Base-by-base conservation (phyloP, 306 rosid species). In the Vigna mungo region DNA sequence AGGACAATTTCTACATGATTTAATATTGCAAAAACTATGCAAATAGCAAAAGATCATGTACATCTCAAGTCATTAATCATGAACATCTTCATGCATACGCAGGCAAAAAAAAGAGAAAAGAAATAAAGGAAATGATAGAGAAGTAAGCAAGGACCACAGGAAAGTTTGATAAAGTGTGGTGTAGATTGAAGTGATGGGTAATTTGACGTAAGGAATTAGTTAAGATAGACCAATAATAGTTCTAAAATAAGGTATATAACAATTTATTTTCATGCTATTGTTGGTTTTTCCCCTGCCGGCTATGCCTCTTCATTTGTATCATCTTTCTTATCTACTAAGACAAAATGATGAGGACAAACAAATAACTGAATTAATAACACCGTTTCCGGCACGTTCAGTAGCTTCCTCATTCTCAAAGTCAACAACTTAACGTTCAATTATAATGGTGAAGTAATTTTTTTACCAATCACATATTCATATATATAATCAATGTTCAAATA, bases 371-470 rank as follows among this genome's bases (percentile, higher is more conserved):
- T 30, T 59, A 77, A 25, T n/a, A 61, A 62, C 81, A 68, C 30
- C 83, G 83, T 74, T 70, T 43, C 78, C 78, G 25, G 7, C 71
- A 78, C 81, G 85, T 41, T 84, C 78, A 34, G 53, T 56, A 15
- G 58, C 52, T 77, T 55, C 27, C 58, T 61, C 64, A 20, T 54
- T 65, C 56, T 11, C 47, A 53, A 69, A 62, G 23, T 68, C 80
- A 61, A 81, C 68, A 51, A 69, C 10, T 51, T 48, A 63, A 34
- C 34, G 5, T 48, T 82, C 78, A 62, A 62, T 37, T 32, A 37
- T 67, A 34, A 20, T 30, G n/a, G n/a, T n/a, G n/a, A n/a, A n/a
- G n/a, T n/a, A n/a, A n/a, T n/a, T n/a, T n/a, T n/a, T n/a, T n/a
- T n/a, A n/a, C n/a, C n/a, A n/a, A n/a, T n/a, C n/a, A n/a, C n/a